A percentile compares a stretch with the other conserved stretches of the same genome.
These are phyloP conservation scores for Colletotrichum sp. DNA, from an alignment of 2,329 filamentous ascomycete species.

Conservation along the genomic window DNA sequence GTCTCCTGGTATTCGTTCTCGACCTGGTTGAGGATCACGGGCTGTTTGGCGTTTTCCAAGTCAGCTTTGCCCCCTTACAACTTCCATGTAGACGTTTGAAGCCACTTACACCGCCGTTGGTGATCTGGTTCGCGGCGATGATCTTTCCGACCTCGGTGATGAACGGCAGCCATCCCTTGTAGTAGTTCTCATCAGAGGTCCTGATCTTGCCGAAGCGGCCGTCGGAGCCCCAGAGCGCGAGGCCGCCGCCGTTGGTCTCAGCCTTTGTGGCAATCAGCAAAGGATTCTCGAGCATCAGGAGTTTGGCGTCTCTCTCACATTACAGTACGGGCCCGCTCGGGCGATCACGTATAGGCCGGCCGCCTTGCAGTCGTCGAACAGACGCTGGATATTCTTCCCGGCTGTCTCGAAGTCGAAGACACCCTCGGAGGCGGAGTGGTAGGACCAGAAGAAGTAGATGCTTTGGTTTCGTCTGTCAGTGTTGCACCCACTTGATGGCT, in stretches of 20 bases:
- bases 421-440: slow-evolving; percentile 72
- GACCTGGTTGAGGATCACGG: slow-evolving; percentile 78
- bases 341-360: slow-evolving; percentile 81
- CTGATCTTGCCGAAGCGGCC: slow-evolving; percentile 40
- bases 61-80: slow-evolving; percentile 39
- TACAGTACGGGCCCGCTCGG: slow-evolving; percentile 75
- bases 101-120: slow-evolving; percentile 65
- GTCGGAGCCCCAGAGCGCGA: slow-evolving; percentile 31
- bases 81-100: not conserved
- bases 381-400: slow-evolving; percentile 56
- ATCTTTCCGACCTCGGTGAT: slow-evolving; percentile 61
- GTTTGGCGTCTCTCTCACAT: slow-evolving; percentile 42
- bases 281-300: not conserved
- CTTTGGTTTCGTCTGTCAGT: slow-evolving; percentile 31
- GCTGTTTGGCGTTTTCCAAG: slow-evolving; percentile 56
- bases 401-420: slow-evolving; percentile 69
- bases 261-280: not conserved
- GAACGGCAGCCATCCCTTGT: slow-evolving; percentile 40
- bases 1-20: slow-evolving; percentile 79
- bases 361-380: slow-evolving; percentile 75
- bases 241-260: slow-evolving; percentile 36
- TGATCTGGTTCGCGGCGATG: slow-evolving; percentile 80
- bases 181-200: slow-evolving; percentile 45
- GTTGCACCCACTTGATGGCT: not conserved
- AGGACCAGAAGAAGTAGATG: slow-evolving; percentile 83